A percentile compares a stretch with the other conserved stretches of the same genome.
Evolutionary conservation across 768 basidiomycete species (phyloP).

Genomic region (Trametes sanguinea): DNA sequence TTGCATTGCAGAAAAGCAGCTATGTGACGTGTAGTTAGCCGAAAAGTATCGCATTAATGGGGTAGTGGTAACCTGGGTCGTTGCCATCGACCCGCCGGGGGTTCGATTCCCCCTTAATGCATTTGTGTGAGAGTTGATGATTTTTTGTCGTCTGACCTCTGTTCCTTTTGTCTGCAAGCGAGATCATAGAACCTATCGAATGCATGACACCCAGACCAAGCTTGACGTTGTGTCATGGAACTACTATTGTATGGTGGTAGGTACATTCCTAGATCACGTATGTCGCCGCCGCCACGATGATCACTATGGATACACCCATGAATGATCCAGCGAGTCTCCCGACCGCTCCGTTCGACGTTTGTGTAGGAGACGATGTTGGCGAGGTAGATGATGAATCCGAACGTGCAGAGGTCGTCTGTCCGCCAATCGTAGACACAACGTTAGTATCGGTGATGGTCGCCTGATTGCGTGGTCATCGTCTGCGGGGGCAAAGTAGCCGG

Average conservation of each 20-base stretch:
- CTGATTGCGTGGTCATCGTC: not conserved
- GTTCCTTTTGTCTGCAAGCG: too few relatives aligned
- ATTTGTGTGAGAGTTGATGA: slow-evolving; percentile 28
- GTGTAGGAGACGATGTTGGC: not conserved
- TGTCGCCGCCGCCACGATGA: too few relatives aligned
- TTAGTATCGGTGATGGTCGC: not conserved
- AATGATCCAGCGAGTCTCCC: too few relatives aligned
- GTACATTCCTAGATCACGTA: too few relatives aligned
- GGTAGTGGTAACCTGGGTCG: slow-evolving; percentile 41
- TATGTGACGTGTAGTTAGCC: too few relatives aligned
- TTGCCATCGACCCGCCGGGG: slow-evolving; percentile 75
- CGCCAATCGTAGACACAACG: not conserved
- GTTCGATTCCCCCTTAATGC: slow-evolving; percentile 89
- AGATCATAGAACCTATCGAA: too few relatives aligned
- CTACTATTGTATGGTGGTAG: too few relatives aligned
- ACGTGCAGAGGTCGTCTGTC: not conserved
- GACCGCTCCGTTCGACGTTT: too few relatives aligned
- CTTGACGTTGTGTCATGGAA: too few relatives aligned
- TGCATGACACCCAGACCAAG: too few relatives aligned
- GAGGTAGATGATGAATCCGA: not conserved
- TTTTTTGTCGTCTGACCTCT: too few relatives aligned
- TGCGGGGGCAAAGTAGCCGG: not conserved
- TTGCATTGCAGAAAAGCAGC: not conserved
- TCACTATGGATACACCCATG: too few relatives aligned
- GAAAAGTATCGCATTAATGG: slow-evolving; percentile 31